These are phyloP conservation scores for Cladophialophora chaetospira DNA, from an alignment of 2,329 filamentous ascomycete genomes.

Conservation along the genomic window DNA sequence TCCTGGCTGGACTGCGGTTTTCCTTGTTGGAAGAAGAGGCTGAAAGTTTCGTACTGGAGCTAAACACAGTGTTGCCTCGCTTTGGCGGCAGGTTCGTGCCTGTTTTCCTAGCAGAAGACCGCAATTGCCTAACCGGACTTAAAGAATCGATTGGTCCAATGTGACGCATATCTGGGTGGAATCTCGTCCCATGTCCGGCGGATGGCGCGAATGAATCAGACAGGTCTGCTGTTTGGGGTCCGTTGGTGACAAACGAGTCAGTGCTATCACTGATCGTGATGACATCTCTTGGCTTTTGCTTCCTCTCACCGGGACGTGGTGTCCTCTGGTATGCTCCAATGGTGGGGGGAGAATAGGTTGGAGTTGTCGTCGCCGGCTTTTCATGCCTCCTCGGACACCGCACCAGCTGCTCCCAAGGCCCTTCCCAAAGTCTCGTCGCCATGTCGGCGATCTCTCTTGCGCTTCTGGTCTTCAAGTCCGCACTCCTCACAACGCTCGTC, in stretches of 20 bases:
- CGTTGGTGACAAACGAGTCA: no score
- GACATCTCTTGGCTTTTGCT: background rate
- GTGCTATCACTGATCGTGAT: background rate
- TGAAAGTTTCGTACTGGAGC: background rate
- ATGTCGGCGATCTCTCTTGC: constrained; percentile 6
- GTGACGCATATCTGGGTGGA: no score
- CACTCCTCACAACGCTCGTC: constrained; percentile 7
- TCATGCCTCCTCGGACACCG: constrained; percentile 20
- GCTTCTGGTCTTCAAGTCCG: constrained; percentile 1
- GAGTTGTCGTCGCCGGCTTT: background rate
- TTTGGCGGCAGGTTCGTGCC: background rate
- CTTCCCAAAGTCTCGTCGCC: constrained; percentile 15
- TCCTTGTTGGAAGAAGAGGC: background rate
- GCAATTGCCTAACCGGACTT: background rate
- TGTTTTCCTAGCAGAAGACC: background rate
- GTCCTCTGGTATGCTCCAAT: background rate
- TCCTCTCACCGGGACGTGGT: background rate
- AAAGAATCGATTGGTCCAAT: background rate
- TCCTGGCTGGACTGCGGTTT: background rate
- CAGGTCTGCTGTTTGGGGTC: no score
- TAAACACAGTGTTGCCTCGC: background rate
- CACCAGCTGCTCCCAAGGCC: constrained; percentile 19
- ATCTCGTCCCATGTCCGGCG: no score
- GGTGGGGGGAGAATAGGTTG: background rate
- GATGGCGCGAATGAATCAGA: no score